Evolutionary conservation across 805 yeast genomes (phyloP), one percentile per base, ranked within the genome.

Genomic region (Candida tibetensis): DNA sequence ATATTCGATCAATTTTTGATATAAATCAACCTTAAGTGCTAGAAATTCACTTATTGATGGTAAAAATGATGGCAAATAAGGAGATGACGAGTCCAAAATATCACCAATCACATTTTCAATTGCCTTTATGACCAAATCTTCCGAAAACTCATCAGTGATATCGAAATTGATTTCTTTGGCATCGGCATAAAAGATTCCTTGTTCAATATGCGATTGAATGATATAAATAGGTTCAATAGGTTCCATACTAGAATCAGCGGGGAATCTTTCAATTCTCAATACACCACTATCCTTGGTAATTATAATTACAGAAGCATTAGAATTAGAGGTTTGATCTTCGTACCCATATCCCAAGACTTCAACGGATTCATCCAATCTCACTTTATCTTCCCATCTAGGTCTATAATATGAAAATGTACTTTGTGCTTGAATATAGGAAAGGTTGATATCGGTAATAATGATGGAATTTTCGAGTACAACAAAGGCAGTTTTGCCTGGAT

Each of bases 341-440:
- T 64, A 65, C 1, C 86, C 87, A 40, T 67, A 59, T 0, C 90
- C 89, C 25, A 82, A 61, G 14, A 87, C 64, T 0, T 67, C 55
- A 4, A 81, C 70, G 13, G 71, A 68, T 1, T 69, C 42, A 42
- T 77, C 78, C 46, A 90, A 74, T 4, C 71, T 62, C 9, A 90
- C 68, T 9, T 77, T 66, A 55, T 91, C 97, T 58, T 89, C 95
- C 96, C 96, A 90, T 49, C 81, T 73, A 3, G 77, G 71, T 34
- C 54, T 57, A 42, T 65, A 57, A 45, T 62, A 66, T 31, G 49
- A 53, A 16, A 46, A 46, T 2, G 59, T 36, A 6, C 45, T 34
- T 15, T 44, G 30, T 0, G 55, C 37, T 17, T 52, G 51, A 9
- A 55, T 53, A 34, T 58, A 60, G 2, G 65, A 52, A 16, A 60